Evolutionary conservation across 2,329 filamentous ascomycete species (phyloP).

Genomic region (Diaporthe sp.): DNA sequence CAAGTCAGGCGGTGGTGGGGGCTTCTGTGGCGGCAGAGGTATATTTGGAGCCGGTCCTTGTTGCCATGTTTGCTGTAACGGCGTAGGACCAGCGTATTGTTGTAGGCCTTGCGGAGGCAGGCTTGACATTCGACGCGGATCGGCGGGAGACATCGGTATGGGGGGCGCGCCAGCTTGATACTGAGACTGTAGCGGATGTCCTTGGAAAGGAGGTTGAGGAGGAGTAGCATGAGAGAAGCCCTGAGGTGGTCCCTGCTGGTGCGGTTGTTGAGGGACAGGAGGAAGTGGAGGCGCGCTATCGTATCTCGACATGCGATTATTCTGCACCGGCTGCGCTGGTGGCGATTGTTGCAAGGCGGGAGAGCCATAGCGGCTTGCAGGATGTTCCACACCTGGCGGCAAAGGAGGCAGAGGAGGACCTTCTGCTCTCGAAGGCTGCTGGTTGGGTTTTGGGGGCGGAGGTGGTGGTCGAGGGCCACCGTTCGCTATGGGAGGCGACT

Average conservation of each 20-base stretch:
- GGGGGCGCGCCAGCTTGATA: slow-evolving; percentile 43
- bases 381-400: slow-evolving; percentile 50
- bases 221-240: slow-evolving; percentile 44
- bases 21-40: slow-evolving; percentile 51
- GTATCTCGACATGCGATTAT: slow-evolving; percentile 51
- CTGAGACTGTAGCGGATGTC: slow-evolving; percentile 35
- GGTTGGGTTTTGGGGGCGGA: slow-evolving; percentile 68
- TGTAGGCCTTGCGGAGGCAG: slow-evolving; percentile 42
- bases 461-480: slow-evolving; percentile 57
- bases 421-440: slow-evolving; percentile 52
- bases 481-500: slow-evolving; percentile 51
- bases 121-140: slow-evolving; percentile 38
- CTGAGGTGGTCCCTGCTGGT: slow-evolving; percentile 33
- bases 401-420: slow-evolving; percentile 52
- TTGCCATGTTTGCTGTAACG: slow-evolving; percentile 42
- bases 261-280: slow-evolving; percentile 42
- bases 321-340: slow-evolving; percentile 40
- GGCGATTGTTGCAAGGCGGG: slow-evolving; percentile 33
- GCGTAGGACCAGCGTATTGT: slow-evolving; percentile 46
- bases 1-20: slow-evolving; percentile 65
- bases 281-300: slow-evolving; percentile 52
- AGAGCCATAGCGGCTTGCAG: slow-evolving; percentile 43
- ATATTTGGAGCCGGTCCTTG: slow-evolving; percentile 44
- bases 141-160: slow-evolving; percentile 32
- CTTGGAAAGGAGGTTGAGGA: slow-evolving; percentile 47